Evolutionary conservation across 140 eudicot genomes (phyloP).

Genomic region (Oenanthe javanica): DNA sequence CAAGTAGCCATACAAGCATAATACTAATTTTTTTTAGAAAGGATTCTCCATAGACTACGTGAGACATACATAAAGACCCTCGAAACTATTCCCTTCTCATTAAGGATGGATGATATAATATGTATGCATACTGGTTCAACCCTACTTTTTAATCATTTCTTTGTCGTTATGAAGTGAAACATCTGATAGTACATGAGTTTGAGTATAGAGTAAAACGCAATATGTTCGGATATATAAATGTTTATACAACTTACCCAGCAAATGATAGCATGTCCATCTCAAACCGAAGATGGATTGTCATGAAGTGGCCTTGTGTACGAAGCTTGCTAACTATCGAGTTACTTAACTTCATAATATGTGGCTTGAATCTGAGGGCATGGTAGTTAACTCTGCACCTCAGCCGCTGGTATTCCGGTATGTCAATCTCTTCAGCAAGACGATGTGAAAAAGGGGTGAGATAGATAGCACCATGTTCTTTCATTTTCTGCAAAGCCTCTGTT

Average conservation of each 20-base stretch:
- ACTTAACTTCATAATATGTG: slow-evolving; percentile 85
- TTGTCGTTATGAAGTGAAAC: neutral
- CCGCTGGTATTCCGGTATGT: slow-evolving; percentile 84
- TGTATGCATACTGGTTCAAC: neutral
- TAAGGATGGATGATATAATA: neutral
- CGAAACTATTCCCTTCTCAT: neutral
- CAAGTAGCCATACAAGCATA: neutral
- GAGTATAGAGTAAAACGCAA: neutral
- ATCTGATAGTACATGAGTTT: neutral
- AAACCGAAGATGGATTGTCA: slow-evolving; percentile 96
- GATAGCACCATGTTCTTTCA: slow-evolving; percentile 92
- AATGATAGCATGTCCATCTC: slow-evolving; percentile 98
- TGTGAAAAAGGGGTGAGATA: slow-evolving; percentile 96
- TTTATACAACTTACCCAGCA: slow-evolving; percentile 69
- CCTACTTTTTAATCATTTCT: neutral
- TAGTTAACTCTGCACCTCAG: slow-evolving; percentile 92
- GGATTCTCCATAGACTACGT: neutral
- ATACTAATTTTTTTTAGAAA: neutral
- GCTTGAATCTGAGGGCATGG: slow-evolving; percentile 86
- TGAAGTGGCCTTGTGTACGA: slow-evolving; percentile 87
- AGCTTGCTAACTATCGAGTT: slow-evolving; percentile 66
- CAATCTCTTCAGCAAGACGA: slow-evolving; percentile 90
- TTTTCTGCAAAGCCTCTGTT: slow-evolving; percentile 59
- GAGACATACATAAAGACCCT: neutral
- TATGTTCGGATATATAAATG: neutral